A percentile compares a stretch with the other conserved stretches of the same genome.
Evolutionary conservation across 2,329 filamentous ascomycete species (phyloP).

Genomic region (Hypoxylon sp.): DNA sequence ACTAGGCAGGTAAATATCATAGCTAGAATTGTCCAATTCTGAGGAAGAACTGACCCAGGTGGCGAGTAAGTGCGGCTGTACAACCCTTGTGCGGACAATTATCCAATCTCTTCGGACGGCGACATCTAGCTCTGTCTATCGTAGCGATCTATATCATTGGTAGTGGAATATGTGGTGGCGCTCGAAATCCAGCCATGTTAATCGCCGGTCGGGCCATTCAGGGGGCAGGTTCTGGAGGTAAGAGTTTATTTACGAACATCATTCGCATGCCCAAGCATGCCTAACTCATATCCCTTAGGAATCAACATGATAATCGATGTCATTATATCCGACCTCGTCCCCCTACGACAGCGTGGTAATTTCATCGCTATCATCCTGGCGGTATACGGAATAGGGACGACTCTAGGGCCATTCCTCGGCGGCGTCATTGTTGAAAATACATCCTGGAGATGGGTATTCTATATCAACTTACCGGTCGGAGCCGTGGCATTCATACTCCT

Average conservation of each 20-base stretch:
- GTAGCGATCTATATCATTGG: constrained; percentile 62
- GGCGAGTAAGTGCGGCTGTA: constrained; percentile 54
- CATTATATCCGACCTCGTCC: constrained; percentile 65
- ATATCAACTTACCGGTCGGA: constrained; percentile 54
- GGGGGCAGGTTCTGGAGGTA: constrained; percentile 55
- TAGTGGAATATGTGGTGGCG: constrained; percentile 61
- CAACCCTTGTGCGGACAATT: constrained; percentile 63
- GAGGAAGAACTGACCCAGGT: constrained; percentile 3
- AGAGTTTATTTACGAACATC: background rate
- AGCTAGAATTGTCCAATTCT: background rate
- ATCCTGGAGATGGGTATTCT: constrained; percentile 52
- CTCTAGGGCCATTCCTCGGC: constrained; percentile 44
- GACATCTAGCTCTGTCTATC: constrained; percentile 55
- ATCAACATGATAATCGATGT: constrained; percentile 60
- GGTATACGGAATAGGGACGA: constrained; percentile 44
- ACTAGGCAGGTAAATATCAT: constrained; percentile 44
- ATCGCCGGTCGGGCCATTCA: constrained; percentile 60
- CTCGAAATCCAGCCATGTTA: constrained; percentile 57
- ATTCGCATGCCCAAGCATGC: background rate
- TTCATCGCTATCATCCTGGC: constrained; percentile 53
- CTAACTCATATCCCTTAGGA: constrained; percentile 21
- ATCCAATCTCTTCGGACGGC: constrained; percentile 63
- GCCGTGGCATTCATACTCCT: constrained; percentile 51
- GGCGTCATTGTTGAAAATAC: constrained; percentile 43
- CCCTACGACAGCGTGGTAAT: constrained; percentile 61